Base-by-base conservation (phyloP, 1,139 yeast genomes). In the Blastobotrys ciferrii region DNA sequence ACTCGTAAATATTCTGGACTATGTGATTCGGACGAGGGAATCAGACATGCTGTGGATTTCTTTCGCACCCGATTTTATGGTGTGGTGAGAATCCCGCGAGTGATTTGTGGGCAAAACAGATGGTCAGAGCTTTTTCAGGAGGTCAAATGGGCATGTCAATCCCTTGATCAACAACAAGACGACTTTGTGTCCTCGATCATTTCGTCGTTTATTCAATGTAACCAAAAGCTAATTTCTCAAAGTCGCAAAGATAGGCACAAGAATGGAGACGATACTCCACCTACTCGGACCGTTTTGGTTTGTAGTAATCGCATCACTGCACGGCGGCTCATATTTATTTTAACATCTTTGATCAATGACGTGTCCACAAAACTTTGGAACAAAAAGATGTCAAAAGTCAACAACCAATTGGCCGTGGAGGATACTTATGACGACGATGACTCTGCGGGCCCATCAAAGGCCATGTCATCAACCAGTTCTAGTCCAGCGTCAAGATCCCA, bases 71-170 rank as follows among this genome's bases (percentile, higher is more conserved):
- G 63, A 33, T 56, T 58, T 42, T 47, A 51, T 25, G 52, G 53
- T 15, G 57, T 55, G 2, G 51, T 60, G 23, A 51, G 56, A 14
- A 58, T 61, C n/a, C 66, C 66, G 4, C 51, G 66, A 4, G 64
- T 62, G 5, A 42, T 62, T 12, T 62, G 64, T 43, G 66, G 66
- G 12, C 65, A 61, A 42, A 55, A 58, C 32, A 46, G 61, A 30
- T 61, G 63, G 64, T 44, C 52, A 1, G 63, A 59, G 42, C 50
- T 61, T 11, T 50, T 51, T 23, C 50, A 52, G 12, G 58, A 59
- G 45, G 47, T 61, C 42, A 19, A 40, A 38, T 32, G 23, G 37
- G 42, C 42, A 28, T 23, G 37, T 37, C 28, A 23, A n/a, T 17
- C 39, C 9, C 19, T 19, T 25, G 15, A 13, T 20, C 7, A 20